These are phyloP conservation scores for Xerocomellus amylosporus DNA, from an alignment of 768 basidiomycete species.

Conservation along the genomic window DNA sequence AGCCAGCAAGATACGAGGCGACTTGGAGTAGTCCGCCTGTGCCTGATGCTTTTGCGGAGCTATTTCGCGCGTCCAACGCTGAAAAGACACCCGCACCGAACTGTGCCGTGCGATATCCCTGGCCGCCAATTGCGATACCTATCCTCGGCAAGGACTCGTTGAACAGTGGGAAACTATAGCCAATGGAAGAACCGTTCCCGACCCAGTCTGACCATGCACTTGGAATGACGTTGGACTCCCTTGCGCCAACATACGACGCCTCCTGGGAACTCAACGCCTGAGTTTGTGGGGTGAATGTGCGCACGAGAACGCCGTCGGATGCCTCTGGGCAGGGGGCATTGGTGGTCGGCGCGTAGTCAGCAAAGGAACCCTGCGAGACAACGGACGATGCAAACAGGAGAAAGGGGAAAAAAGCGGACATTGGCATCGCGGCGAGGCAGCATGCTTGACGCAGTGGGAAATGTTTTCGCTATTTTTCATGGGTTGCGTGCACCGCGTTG, in stretches of 20 bases:
- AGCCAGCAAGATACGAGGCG: slow-evolving; percentile 62
- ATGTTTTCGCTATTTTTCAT: neutral
- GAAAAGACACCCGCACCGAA: slow-evolving; percentile 59
- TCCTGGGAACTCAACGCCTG: slow-evolving; percentile 54
- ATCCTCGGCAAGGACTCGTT: slow-evolving; percentile 45
- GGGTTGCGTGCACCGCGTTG: slow-evolving; percentile 6
- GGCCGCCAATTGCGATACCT: slow-evolving; percentile 67
- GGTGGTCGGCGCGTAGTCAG: slow-evolving; percentile 51
- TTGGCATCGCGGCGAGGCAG: slow-evolving; percentile 4
- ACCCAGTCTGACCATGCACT: slow-evolving; percentile 60
- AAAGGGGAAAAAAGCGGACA: neutral
- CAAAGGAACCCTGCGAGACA: slow-evolving; percentile 25
- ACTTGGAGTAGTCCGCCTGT: slow-evolving; percentile 71
- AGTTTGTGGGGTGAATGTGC: slow-evolving; percentile 47
- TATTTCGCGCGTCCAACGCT: slow-evolving; percentile 61
- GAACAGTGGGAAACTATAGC: slow-evolving; percentile 50
- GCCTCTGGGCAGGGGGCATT: slow-evolving; percentile 52
- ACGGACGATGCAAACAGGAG: neutral
- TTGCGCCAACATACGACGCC: slow-evolving; percentile 42
- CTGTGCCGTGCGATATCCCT: slow-evolving; percentile 65
- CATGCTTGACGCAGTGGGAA: slow-evolving; percentile 9
- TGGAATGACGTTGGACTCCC: slow-evolving; percentile 41
- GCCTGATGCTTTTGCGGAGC: slow-evolving; percentile 51
- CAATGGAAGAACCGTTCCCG: slow-evolving; percentile 48
- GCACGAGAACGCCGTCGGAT: slow-evolving; percentile 42